A percentile compares a stretch with the other conserved stretches of the same genome.
Evolutionary conservation across 768 basidiomycete species (phyloP).

Genomic region (Leucocoprinus sp.): DNA sequence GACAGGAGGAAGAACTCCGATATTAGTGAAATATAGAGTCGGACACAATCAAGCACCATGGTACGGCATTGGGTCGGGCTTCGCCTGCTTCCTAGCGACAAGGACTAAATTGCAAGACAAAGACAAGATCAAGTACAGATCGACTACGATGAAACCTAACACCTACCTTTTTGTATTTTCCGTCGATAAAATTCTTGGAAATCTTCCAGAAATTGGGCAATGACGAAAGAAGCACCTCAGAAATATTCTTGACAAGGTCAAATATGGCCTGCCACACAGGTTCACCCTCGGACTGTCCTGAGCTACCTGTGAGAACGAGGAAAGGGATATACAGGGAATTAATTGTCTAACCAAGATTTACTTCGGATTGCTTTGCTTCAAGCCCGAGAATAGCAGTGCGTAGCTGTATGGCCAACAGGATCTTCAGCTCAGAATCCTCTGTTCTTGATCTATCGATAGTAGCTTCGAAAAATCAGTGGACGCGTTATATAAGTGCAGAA

Average conservation of each 20-base stretch:
- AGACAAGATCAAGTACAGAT: no score
- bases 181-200: constrained; percentile 84
- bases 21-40: constrained; percentile 74
- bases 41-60: constrained; percentile 84
- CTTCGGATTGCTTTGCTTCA: constrained; percentile 57
- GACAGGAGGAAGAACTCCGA: constrained; percentile 81
- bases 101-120: no score
- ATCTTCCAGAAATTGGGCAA: constrained; percentile 95
- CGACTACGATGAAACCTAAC: constrained; percentile 1
- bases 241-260: constrained; percentile 77
- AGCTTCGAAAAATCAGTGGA: constrained; percentile 27
- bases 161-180: constrained; percentile 81
- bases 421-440: constrained; percentile 28
- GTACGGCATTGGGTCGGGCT: constrained; percentile 76
- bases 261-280: constrained; percentile 77
- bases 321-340: not conserved
- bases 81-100: constrained; percentile 47
- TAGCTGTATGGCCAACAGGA: constrained; percentile 48
- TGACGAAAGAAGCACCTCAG: constrained; percentile 74
- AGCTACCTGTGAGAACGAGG: not conserved
- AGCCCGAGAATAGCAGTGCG: constrained; percentile 50
- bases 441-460: constrained; percentile 34
- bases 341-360: constrained; percentile 43
- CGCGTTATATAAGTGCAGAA: constrained; percentile 7
- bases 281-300: constrained; percentile 65